Base-by-base conservation (phyloP, 2,329 filamentous ascomycete genomes). In the Fusarium equiseti region DNA sequence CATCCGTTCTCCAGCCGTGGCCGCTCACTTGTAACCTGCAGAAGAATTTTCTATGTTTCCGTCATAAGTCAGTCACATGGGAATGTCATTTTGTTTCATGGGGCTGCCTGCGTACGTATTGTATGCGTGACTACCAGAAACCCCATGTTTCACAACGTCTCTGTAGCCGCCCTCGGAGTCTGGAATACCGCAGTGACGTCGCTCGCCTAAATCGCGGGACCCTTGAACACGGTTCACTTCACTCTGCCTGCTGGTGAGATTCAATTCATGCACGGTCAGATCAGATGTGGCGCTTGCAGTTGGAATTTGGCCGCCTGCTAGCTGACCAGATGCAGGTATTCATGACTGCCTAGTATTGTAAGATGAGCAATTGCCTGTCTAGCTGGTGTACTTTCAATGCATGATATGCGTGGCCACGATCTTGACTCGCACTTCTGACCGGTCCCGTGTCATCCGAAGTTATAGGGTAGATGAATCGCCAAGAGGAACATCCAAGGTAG, bases 1-100 rank as follows among this genome's bases (percentile, higher is more conserved):
- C 40, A 53, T 57, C 63, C 58, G 46, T 50, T 60, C 52, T 49
- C 49, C 42, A 70, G 45, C 18, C 13, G 22, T 29, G 55, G 44
- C 44, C 60, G 54, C 53, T 68, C 67, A 56, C 54, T 61, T 20
- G 51, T 43, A 60, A 49, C 45, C 54, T 52, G 44, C 59, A 65
- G 55, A 38, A 49, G 35, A 44, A 20, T 38, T 42, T 44, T 54
- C 27, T 38, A 55, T 22, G 27, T 31, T 26, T 55, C 54, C 64
- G 44, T 70, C 59, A 59, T 64, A 64, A 59, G 72, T 73, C 63
- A 70, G 68, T 73, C 68, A 74, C 72, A 74, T 74, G 70, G 58
- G 54, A 59, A 24, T 44, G 58, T 60, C 66, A 58, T 64, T 57
- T 48, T 55, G 48, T 64, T 64, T 58, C 63, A 64, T 48, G 52